phyloP scores from a whole-genome alignment of 2,329 filamentous ascomycete genomes.

The Ophiostoma novo-ulmi region DNA sequence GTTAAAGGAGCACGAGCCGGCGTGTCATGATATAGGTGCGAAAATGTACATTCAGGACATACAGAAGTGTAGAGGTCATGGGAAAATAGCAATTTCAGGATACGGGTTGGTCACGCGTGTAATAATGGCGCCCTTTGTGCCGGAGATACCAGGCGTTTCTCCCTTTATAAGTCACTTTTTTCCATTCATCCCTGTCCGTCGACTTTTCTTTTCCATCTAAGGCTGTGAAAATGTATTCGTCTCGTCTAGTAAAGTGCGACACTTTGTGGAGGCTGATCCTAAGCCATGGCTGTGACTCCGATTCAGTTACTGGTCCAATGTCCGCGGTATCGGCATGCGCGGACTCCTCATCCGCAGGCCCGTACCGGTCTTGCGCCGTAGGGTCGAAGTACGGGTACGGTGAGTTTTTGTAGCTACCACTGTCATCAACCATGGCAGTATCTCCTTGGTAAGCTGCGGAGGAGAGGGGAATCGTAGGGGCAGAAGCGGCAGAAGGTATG shows the following conservation, averaged over 20 bases:
- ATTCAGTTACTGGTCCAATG: conserved; percentile 10
- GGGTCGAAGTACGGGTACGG: conserved; percentile 12
- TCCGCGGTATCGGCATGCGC: conserved; percentile 11
- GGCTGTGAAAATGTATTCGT: conserved; percentile 15
- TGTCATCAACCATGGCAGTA: conserved; percentile 5
- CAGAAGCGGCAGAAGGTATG: conserved; percentile 14
- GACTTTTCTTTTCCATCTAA: conserved; percentile 14
- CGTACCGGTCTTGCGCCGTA: conserved; percentile 8
- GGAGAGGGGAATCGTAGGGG: neutral
- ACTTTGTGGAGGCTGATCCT: conserved; percentile 13
- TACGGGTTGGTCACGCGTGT: conserved; percentile 13
- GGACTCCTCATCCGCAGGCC: conserved; percentile 1
- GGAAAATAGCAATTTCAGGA: conserved; percentile 10
- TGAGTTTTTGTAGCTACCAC: conserved; percentile 10
- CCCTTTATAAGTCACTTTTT: conserved; percentile 9
- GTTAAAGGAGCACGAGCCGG: conserved; percentile 4
- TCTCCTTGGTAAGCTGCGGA: conserved; percentile 9
- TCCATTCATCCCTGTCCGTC: conserved; percentile 16
- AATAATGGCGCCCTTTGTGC: conserved; percentile 13
- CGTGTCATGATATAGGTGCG: neutral
- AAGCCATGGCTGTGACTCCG: conserved; percentile 14
- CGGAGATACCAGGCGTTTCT: conserved; percentile 12
- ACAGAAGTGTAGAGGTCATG: neutral
- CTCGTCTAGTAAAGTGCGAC: conserved; percentile 12
- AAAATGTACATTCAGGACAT: conserved; percentile 1